Conservation (phyloP, 2,329 filamentous ascomycete genomes). For the Colletotrichum cordylinicola region DNA sequence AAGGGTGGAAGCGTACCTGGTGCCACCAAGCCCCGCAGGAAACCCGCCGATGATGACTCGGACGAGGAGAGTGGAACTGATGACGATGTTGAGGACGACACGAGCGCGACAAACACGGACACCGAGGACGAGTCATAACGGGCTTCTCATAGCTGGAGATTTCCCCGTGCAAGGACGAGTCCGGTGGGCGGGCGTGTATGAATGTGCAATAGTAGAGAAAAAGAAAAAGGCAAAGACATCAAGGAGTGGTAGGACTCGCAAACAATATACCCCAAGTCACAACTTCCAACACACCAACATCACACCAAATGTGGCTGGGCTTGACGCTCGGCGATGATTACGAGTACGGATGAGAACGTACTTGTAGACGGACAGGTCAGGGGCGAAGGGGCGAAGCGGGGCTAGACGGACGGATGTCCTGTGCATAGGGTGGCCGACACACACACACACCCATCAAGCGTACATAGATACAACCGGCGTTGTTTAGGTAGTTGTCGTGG, state of each 20-base stretch:
- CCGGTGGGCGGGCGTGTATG: not conserved
- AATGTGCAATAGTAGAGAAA: not conserved
- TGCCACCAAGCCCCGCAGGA: conserved; percentile 61
- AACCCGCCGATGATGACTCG: conserved; percentile 59
- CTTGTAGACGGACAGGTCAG: not conserved
- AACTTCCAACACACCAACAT: not conserved
- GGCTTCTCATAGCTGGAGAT: not conserved
- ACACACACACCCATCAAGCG: not conserved
- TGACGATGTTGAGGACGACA: conserved; percentile 77
- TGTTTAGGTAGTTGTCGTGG: not conserved
- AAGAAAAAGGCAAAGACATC: not conserved
- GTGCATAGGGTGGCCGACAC: not conserved
- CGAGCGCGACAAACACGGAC: conserved; percentile 72
- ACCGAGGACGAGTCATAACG: conserved; percentile 65
- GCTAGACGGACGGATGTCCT: not conserved
- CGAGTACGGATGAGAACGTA: not conserved
- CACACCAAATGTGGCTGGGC: not conserved
- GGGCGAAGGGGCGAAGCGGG: not conserved
- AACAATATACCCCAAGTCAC: conserved; percentile 22
- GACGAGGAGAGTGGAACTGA: conserved; percentile 83
- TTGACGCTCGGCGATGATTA: not conserved
- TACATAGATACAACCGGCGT: not conserved
- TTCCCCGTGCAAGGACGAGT: not conserved
- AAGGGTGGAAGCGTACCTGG: conserved; percentile 70
- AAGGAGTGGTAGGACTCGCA: not conserved